Base-by-base conservation (phyloP, 768 basidiomycete genomes). In the Podaxis sp. region DNA sequence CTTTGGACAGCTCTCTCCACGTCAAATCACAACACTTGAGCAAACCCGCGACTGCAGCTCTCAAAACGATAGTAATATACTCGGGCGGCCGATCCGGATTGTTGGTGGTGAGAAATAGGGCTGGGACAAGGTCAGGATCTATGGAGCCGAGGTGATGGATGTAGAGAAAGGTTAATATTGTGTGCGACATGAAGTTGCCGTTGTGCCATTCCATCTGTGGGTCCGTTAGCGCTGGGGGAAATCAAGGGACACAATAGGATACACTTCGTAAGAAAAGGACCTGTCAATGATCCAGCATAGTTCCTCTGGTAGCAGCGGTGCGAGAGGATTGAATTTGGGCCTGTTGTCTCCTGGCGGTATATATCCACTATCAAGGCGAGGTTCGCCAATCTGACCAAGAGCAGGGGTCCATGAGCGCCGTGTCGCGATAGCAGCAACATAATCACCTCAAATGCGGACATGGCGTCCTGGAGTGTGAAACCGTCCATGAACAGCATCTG, bases 201-300 rank as follows among this genome's bases (percentile, higher is more conserved):
- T 80, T 74, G 70, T 95, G 93, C 88, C 93, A 97, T 69, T 89
- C 84, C 80, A 91, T 89, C 95, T 96, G 68, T 44, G 32, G 66
- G 59, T 66, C 65, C 47, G 65, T 57, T 52, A 65, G 53, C 61
- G 11, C 62, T 50, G 28, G 28, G 28, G 46, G 56, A 52, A 61
- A 46, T 47, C 37, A 36, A 52, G 57, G 51, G 40, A 36, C 44
- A 25, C 16, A 51, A 23, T 21, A 35, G 38, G 37, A 69, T 76
- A 70, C 70, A 91, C 94, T 83, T 98, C 95, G 66, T 85, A 87
- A 35, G 89, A 81, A 66, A 91, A 76, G 14, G 87, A 76, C 64
- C 85, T 79, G 70, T 96, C 95, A 62, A 96, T 76, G 21, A 95
- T 87, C 89, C 91, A 95, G 70, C 92, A 95, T 23, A 95, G 69